phyloP scores from a whole-genome alignment of 1,284 basidiomycete species.

The Caloboletus firmus region DNA sequence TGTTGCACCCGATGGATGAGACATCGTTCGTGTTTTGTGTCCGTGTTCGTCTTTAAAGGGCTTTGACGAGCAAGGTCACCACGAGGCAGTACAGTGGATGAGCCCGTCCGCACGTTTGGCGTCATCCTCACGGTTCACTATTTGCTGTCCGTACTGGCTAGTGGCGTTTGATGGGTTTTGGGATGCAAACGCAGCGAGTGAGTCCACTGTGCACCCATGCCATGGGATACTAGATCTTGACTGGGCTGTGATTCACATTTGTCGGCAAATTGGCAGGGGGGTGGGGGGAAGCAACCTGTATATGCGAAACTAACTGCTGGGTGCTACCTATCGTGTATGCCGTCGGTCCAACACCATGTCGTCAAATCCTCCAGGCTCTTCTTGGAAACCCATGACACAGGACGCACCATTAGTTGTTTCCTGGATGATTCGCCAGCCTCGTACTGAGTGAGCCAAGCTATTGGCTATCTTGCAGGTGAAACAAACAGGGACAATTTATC shows the following conservation, averaged over 20 bases:
- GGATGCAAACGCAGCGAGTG: conserved; percentile 23
- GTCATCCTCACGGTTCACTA: conserved; percentile 15
- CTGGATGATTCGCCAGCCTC: conserved; percentile 58
- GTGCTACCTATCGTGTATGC: conserved; percentile 18
- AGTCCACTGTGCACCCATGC: conserved; percentile 5
- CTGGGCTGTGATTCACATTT: conserved; percentile 10
- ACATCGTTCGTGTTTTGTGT: conserved; percentile 9
- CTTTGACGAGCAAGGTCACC: conserved; percentile 17
- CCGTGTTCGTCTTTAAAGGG: conserved; percentile 1
- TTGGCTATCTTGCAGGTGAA: conserved; percentile 62
- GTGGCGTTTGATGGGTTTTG: conserved; percentile 16
- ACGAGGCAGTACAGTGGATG: conserved; percentile 16
- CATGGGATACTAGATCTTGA: neutral
- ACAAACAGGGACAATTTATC: conserved; percentile 65
- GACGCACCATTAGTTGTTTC: conserved; percentile 64
- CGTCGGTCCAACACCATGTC: conserved; percentile 13
- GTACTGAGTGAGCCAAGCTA: conserved; percentile 61
- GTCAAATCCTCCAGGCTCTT: conserved; percentile 37
- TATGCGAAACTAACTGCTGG: conserved; percentile 3
- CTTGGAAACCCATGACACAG: conserved; percentile 71
- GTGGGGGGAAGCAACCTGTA: neutral
- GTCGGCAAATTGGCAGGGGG: neutral
- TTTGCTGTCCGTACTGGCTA: neutral
- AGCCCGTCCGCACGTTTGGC: conserved; percentile 4
- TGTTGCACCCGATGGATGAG: conserved; percentile 10